These are phyloP conservation scores for Canavalia ensiformis DNA, from an alignment of 306 rosid genomes.

Conservation along the genomic window DNA sequence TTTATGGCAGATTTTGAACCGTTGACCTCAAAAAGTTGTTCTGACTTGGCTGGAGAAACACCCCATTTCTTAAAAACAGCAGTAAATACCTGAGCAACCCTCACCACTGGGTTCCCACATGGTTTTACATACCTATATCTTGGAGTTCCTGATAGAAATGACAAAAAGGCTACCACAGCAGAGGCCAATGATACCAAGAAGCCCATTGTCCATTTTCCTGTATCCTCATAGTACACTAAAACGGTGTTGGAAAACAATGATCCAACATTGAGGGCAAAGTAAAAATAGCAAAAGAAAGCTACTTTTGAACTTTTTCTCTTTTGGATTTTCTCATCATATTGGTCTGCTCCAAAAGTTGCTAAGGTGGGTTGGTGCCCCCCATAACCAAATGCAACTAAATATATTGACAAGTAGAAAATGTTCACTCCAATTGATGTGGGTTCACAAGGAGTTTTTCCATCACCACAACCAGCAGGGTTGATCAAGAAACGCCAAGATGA, in stretches of 20 bases:
- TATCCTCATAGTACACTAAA: slow-evolving; percentile 66
- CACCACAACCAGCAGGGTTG: slow-evolving; percentile 67
- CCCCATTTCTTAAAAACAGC: slow-evolving; percentile 56
- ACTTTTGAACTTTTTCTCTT: slow-evolving; percentile 50
- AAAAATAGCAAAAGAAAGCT: slow-evolving; percentile 69
- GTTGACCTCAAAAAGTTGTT: slow-evolving; percentile 59
- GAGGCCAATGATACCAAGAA: slow-evolving; percentile 59
- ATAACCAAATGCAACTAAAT: slow-evolving; percentile 72
- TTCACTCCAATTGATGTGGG: slow-evolving; percentile 53
- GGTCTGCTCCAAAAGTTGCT: slow-evolving; percentile 79
- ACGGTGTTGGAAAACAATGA: slow-evolving; percentile 73
- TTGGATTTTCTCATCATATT: slow-evolving; percentile 66
- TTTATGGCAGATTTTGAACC: slow-evolving; percentile 67
- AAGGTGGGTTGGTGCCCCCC: slow-evolving; percentile 81
- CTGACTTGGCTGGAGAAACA: slow-evolving; percentile 43
- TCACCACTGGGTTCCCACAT: slow-evolving; percentile 65
- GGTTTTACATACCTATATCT: slow-evolving; percentile 60
- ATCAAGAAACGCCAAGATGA: slow-evolving; percentile 68
- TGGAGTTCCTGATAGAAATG: slow-evolving; percentile 58
- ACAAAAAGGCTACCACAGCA: slow-evolving; percentile 59
- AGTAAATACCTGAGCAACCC: slow-evolving; percentile 67
- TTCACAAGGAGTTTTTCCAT: slow-evolving; percentile 50
- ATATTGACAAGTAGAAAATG: slow-evolving; percentile 69
- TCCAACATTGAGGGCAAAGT: slow-evolving; percentile 69
- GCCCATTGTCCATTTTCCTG: slow-evolving; percentile 71